Percentiles rank a stretch among this genome's conserved stretches.
Evolutionary conservation across 2,329 filamentous ascomycete species (phyloP).

Genomic region (Aspergillus ustus): DNA sequence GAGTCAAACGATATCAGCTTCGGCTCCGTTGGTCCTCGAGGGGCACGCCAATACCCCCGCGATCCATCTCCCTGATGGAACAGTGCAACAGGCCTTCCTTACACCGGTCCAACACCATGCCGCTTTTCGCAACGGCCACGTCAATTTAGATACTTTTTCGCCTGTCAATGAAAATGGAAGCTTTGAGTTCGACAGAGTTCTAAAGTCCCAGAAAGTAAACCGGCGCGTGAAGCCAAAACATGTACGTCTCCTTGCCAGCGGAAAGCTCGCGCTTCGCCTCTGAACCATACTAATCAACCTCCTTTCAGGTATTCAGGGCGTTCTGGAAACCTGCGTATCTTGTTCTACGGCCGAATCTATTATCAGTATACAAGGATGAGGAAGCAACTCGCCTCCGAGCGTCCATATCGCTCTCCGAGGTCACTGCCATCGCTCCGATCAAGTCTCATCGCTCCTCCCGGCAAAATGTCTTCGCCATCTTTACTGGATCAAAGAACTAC

Average conservation of each 20-base stretch:
- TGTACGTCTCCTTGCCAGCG: constrained; percentile 53
- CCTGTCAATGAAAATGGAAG: constrained; percentile 93
- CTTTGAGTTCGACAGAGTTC: constrained; percentile 92
- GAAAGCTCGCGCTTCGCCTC: constrained; percentile 1
- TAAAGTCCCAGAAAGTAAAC: constrained; percentile 84
- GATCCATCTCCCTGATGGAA: constrained; percentile 34
- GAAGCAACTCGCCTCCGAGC: constrained; percentile 88
- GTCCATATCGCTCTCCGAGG: constrained; percentile 84
- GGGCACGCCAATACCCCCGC: constrained; percentile 30
- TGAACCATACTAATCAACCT: constrained; percentile 23
- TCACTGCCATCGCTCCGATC: constrained; percentile 87
- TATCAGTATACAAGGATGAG: constrained; percentile 91
- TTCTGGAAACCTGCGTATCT: constrained; percentile 90
- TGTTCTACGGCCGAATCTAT: constrained; percentile 84
- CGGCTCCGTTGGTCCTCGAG: constrained; percentile 29
- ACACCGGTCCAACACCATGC: constrained; percentile 26
- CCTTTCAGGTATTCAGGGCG: constrained; percentile 55
- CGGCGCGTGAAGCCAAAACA: constrained; percentile 95
- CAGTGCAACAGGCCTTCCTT: constrained; percentile 28
- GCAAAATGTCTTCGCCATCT: constrained; percentile 87
- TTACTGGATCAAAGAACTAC: constrained; percentile 88
- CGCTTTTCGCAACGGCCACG: constrained; percentile 49
- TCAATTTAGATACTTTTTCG: constrained; percentile 70
- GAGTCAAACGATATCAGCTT: constrained; percentile 28
- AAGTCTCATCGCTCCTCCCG: constrained; percentile 88